phyloP scores from a whole-genome alignment of 2,329 filamentous ascomycete genomes.

The Diplodia mutila region DNA sequence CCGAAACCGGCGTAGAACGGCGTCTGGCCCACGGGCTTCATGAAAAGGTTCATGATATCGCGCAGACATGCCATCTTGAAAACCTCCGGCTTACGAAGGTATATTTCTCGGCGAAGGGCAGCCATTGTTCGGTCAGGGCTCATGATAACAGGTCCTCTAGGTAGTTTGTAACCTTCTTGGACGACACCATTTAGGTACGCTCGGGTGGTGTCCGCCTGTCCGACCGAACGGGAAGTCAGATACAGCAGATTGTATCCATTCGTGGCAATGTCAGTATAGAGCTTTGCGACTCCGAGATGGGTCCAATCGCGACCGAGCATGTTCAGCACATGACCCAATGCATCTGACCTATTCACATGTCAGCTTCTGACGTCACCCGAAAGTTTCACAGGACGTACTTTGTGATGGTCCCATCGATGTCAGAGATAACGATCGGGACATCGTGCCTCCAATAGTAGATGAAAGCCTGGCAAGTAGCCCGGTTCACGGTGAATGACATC shows the following conservation, averaged over 20 bases:
- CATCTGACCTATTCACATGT: conserved; percentile 66
- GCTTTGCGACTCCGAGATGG: conserved; percentile 91
- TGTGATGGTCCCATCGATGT: conserved; percentile 98
- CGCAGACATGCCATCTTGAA: conserved; percentile 99
- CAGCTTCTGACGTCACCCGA: conserved; percentile 29
- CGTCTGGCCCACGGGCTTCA: conserved; percentile 61
- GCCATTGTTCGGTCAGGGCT: conserved; percentile 95
- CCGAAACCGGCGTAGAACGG: conserved; percentile 98
- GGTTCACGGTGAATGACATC: conserved; percentile 96
- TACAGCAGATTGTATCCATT: conserved; percentile 99
- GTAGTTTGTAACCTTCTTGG: conserved; percentile 84
- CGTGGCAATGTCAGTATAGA: conserved; percentile 91
- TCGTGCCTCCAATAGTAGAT: conserved; percentile 95
- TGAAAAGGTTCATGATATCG: conserved; percentile 90
- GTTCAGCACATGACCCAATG: conserved; percentile 89
- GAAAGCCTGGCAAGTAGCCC: conserved; percentile 85
- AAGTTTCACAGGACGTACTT: conserved; percentile 57
- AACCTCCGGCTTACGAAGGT: conserved; percentile 93
- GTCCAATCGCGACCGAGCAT: conserved; percentile 99
- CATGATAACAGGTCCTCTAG: conserved; percentile 90
- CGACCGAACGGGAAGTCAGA: conserved; percentile 89
- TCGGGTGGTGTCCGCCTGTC: conserved; percentile 87
- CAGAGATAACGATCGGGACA: conserved; percentile 93
- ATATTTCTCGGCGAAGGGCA: conserved; percentile 87
- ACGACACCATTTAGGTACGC: conserved; percentile 86